Evolutionary conservation across 78 protist species (phyloP).

Genomic region (Paulinella micropora): DNA sequence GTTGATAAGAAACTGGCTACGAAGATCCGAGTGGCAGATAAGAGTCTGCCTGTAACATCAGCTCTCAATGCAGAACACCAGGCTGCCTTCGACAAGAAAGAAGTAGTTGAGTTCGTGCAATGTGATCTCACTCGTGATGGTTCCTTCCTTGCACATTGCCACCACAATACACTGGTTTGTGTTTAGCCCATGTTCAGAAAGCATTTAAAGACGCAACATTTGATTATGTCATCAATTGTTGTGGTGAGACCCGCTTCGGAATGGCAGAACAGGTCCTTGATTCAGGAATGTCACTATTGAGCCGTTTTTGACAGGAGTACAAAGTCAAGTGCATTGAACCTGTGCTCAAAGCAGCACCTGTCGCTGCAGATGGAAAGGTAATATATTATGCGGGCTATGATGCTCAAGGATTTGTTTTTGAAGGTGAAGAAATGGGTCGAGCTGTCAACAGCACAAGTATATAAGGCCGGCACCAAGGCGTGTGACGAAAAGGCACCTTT

Average conservation of each 20-base stretch:
- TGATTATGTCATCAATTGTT: conserved; percentile 22
- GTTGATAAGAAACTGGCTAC: background rate
- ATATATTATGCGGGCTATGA: too few species aligned
- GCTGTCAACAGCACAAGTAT: conserved; percentile 20
- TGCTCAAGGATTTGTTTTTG: too few species aligned
- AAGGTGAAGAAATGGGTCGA: conserved; percentile 15
- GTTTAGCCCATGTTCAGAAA: background rate
- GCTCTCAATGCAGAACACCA: too few species aligned
- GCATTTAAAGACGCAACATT: background rate
- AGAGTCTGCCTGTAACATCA: too few species aligned
- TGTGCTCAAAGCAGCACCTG: too few species aligned
- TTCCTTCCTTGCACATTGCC: background rate
- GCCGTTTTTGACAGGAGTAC: too few species aligned
- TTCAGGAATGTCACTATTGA: too few species aligned
- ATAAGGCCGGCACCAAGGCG: conserved; percentile 10
- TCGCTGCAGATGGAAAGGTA: too few species aligned
- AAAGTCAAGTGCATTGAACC: too few species aligned
- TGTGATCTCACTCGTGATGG: background rate
- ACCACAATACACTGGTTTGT: background rate
- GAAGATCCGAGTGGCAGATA: conserved; percentile 11
- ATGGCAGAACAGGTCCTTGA: too few species aligned
- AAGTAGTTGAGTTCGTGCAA: background rate
- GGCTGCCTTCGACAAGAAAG: background rate
- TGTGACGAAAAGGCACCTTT: too few species aligned
- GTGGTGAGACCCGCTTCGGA: conserved; percentile 13